These are phyloP conservation scores for Capsella bursapastoris DNA, from an alignment of 345 rosid species.

Conservation along the genomic window DNA sequence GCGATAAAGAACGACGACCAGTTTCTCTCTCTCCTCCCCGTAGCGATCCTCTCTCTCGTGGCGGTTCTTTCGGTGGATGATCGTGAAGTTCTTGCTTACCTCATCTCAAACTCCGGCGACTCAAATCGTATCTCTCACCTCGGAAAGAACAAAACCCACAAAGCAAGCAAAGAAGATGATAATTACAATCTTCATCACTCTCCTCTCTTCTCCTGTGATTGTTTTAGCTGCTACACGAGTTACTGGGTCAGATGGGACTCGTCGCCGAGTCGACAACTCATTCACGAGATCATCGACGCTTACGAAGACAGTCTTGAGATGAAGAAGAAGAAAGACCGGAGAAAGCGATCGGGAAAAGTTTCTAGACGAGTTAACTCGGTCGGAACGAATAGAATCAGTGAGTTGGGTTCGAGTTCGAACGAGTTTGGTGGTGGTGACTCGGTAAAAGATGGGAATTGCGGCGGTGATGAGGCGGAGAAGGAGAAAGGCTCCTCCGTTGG, in stretches of 20 bases:
- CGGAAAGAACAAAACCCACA: slow-evolving; percentile 31
- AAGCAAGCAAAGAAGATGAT: slow-evolving; percentile 27
- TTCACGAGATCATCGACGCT: slow-evolving; percentile 81
- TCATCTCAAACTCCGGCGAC: slow-evolving; percentile 55
- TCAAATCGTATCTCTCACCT: slow-evolving; percentile 10
- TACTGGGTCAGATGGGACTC: slow-evolving; percentile 89
- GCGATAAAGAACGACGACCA: slow-evolving; percentile 53
- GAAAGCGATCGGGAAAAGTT: slow-evolving; percentile 40
- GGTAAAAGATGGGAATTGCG: slow-evolving; percentile 13
- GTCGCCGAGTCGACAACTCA: slow-evolving; percentile 74
- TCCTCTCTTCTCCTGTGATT: slow-evolving; percentile 65
- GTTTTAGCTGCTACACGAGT: slow-evolving; percentile 78
- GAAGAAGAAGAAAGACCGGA: slow-evolving; percentile 48
- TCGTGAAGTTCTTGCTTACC: slow-evolving; percentile 66
- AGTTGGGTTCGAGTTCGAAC: slow-evolving; percentile 30
- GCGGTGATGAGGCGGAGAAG: slow-evolving; percentile 44
- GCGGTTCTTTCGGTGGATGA: slow-evolving; percentile 71
- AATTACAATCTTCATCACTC: slow-evolving; percentile 44
- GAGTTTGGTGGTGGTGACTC: slow-evolving; percentile 34
- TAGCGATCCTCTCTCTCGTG: slow-evolving; percentile 66
- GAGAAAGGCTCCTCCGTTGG: slow-evolving; percentile 52
- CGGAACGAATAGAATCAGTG: slow-evolving; percentile 40
- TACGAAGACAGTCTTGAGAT: slow-evolving; percentile 57
- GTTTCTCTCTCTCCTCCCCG: slow-evolving; percentile 71
- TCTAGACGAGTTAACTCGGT: slow-evolving; percentile 22